Evolutionary conservation across 108 stramenopile genomes (phyloP), one percentile per base, ranked within the genome.

Genomic region (Nitzschia sp.): DNA sequence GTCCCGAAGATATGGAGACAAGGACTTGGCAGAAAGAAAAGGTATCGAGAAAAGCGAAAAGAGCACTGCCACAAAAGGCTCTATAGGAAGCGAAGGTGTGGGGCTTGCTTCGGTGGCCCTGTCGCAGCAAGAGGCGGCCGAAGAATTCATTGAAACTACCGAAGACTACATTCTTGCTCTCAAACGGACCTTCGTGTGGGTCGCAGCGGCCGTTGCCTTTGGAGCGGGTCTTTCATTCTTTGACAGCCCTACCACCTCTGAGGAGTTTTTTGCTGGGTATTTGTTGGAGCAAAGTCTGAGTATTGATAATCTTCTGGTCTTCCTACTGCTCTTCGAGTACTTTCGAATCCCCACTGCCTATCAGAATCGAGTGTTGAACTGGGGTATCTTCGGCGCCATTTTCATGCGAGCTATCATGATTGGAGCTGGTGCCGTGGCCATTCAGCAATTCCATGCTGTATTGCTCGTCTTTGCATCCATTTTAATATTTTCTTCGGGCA

Each of bases 351-450:
- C 92, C 1, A 53, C 79, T 2, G 45, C 67, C 8, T 74, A 63
- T 76, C 92, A 96, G 68, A 84, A 91, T 63, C 68, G 86, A 27
- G 80, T 95, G 3, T 75, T 95, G 62, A 90, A 88, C 50, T 95
- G 87, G 86, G 94, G 94, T 23, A 95, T 95, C 59, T 78, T 80
- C 48, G 89, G 91, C 22, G 94, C 96, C 25, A 71, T 97, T 58
- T 79, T 93, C 1, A 93, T 98, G 93, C 81, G 97, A 34, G 94
- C 90, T 1, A 75, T 94, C 38, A 96, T 98, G 93, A 98, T 98
- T 73, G 89, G 88, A 30, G 63, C 93, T 1, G 97, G 97, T 22
- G 88, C 92, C 1, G 92, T 86, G 29, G 95, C 94, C 0, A 62
- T 98, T 35, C 66, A 96, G 55, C 70, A 91, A 8, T 95, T 96